These are phyloP conservation scores for Apophysomyces trapeziformis DNA, from an alignment of 371 early-diverging fungal genomes.

Conservation along the genomic window DNA sequence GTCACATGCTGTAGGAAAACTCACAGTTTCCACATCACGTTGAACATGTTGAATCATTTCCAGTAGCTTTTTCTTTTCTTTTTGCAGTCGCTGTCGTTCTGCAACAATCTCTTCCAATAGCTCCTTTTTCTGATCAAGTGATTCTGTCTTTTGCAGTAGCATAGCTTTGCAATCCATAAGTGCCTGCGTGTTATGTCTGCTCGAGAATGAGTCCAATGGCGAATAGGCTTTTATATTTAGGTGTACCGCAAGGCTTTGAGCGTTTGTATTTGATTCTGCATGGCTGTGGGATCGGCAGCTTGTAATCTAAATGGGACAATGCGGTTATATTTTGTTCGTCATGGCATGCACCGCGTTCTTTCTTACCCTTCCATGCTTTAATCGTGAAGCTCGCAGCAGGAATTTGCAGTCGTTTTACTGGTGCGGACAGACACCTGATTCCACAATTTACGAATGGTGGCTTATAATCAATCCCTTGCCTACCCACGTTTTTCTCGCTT, in stretches of 20 bases:
- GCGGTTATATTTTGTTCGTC: no score
- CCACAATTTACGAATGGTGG: no score
- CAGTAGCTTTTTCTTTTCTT: slow-evolving; percentile 40
- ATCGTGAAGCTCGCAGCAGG: no score
- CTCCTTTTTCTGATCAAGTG: slow-evolving; percentile 39
- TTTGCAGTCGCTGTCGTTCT: slow-evolving; percentile 41
- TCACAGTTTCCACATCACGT: slow-evolving; percentile 46
- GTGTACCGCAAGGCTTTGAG: background rate
- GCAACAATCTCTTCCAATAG: slow-evolving; percentile 42
- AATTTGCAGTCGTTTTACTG: no score
- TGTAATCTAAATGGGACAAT: background rate
- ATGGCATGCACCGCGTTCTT: no score
- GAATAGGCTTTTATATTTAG: background rate
- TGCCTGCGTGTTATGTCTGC: slow-evolving; percentile 38
- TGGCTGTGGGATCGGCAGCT: background rate
- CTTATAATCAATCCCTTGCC: background rate
- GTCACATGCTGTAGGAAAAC: background rate
- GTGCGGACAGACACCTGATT: no score
- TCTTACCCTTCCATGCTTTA: slow-evolving; percentile 1
- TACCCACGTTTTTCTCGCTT: background rate
- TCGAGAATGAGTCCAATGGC: background rate
- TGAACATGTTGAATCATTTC: slow-evolving; percentile 51
- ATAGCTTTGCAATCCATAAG: slow-evolving; percentile 44
- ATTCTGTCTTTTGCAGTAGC: slow-evolving; percentile 38
- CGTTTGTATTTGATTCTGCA: slow-evolving; percentile 12